Evolutionary conservation across 306 rosid species (phyloP), one percentile per base, ranked within the genome.

Genomic region (Prunus salicina): DNA sequence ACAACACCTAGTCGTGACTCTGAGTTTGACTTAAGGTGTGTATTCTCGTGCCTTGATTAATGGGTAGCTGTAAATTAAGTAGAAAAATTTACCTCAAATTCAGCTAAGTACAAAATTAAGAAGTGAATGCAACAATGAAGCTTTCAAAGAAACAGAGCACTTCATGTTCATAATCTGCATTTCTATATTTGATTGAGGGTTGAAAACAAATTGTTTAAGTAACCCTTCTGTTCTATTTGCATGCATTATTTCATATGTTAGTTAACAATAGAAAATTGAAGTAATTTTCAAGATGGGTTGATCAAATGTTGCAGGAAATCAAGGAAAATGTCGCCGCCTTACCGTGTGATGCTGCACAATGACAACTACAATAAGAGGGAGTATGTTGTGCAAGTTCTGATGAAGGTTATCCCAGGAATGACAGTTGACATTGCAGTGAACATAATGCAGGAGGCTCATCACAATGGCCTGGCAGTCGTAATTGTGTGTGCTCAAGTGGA

Each of bases 351-450:
- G 79, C 86, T 93, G 75, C 98, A 93, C 56, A 93, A 93, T 50
- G 98, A 93, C 84, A 83, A 91, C 86, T 90, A 38, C 45, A 93
- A 93, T 74, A 93, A 91, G 88, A 79, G 98, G 57, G 97, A 93
- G 84, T 93, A 93, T 28, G 98, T 93, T 46, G 98, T 93, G 52
- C 96, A 93, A 85, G 98, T 93, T 69, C 74, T 93, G 82, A 91
- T 93, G 98, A 93, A 93, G 80, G 98, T 93, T 62, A 93, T 93
- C 73, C 98, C 97, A 0, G 98, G 96, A 82, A 93, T 93, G 98
- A 91, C 96, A 3, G 34, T 93, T 52, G 98, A 93, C 85, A 88
- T 67, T 79, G 98, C 98, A 1, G 97, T 93, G 62, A 91, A 93
- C 72, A 84, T 93, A 69, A 93, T 93, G 97, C 98, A 91, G 80